phyloP scores from a whole-genome alignment of 768 basidiomycete species.

The Hydnum rufescens region DNA sequence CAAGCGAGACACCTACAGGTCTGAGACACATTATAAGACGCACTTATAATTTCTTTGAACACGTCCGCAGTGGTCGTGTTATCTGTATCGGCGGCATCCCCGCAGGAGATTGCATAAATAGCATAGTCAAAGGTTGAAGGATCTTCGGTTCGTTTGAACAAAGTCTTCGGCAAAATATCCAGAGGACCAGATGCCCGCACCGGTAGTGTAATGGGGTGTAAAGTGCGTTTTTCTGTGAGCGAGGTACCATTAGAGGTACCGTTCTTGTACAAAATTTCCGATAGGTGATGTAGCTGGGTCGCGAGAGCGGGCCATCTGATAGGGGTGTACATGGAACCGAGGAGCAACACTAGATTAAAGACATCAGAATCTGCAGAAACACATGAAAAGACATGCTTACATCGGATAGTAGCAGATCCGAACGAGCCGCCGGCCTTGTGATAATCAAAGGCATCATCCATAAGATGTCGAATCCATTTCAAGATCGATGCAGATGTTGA shows the following conservation, averaged over 20 bases:
- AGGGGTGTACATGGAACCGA: constrained; percentile 3
- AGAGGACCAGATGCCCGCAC: not conserved
- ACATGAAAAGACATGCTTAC: not conserved
- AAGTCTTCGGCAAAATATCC: not conserved
- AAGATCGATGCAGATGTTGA: not conserved
- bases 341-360: constrained; percentile 2
- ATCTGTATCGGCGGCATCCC: constrained; percentile 2
- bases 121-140: not conserved
- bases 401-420: constrained; percentile 1
- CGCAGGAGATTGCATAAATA: constrained; percentile 5
- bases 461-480: not conserved
- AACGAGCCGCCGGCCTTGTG: not conserved
- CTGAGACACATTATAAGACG: not conserved
- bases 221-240: not conserved
- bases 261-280: not conserved
- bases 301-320: constrained; percentile 1
- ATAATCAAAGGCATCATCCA: constrained; percentile 2
- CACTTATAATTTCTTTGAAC: constrained; percentile 6
- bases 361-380: not conserved
- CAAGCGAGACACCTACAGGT: not conserved
- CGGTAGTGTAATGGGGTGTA: not conserved
- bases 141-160: not conserved
- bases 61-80: constrained; percentile 5
- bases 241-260: not conserved
- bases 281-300: not conserved